Percentiles rank a stretch among this genome's conserved stretches.
Conservation (phyloP, 1,284 basidiomycete genomes). For the Papiliotrema fonsecae region DNA sequence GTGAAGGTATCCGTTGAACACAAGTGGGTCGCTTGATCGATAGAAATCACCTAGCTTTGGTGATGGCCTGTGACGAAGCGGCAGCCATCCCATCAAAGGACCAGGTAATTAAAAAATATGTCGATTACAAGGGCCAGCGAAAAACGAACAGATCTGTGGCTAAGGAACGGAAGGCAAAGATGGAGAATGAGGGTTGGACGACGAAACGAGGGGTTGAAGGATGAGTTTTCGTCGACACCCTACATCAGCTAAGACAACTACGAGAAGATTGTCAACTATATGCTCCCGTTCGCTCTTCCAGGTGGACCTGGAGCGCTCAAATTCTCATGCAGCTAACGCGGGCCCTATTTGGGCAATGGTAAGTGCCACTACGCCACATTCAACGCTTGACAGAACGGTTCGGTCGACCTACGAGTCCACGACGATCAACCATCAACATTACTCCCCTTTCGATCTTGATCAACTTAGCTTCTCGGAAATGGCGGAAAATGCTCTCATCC, state of each 20-base stretch:
- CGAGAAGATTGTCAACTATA: no score
- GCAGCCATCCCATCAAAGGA: no score
- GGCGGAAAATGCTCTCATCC: conserved; percentile 3
- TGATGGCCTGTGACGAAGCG: no score
- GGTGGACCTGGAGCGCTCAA: not conserved
- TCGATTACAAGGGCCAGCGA: not conserved
- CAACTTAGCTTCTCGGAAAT: not conserved
- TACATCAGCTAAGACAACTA: not conserved
- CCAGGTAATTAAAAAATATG: no score
- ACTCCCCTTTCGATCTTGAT: not conserved
- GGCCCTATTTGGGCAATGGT: no score
- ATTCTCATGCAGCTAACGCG: no score
- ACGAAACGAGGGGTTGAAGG: not conserved
- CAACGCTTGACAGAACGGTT: no score
- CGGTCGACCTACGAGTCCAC: not conserved
- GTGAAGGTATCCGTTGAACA: no score
- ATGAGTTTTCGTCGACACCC: not conserved
- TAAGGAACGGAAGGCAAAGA: not conserved
- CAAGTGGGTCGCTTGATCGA: no score
- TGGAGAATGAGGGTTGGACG: not conserved
- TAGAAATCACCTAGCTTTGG: no score
- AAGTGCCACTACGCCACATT: no score
- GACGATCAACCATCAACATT: not conserved
- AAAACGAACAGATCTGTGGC: not conserved
- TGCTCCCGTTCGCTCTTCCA: not conserved